Base-by-base conservation (phyloP, 2,329 filamentous ascomycete genomes). In the Penicillium janthinellum region DNA sequence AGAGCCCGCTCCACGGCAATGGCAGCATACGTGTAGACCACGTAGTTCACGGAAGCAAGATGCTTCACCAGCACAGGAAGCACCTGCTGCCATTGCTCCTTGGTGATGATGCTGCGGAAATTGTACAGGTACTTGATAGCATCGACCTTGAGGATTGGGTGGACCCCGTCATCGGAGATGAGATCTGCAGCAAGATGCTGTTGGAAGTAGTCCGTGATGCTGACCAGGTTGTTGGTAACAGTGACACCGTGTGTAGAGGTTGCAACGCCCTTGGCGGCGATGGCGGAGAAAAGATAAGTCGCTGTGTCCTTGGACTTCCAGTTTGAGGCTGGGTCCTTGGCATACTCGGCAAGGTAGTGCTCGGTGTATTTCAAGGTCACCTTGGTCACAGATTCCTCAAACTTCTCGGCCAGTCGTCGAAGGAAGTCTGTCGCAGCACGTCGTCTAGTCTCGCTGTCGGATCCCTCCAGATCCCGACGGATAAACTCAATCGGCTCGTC, bases 401-500 rank as follows among this genome's bases (percentile, higher is more conserved):
- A 98, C 67, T 90, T 92, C 70, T 94, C 90, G 72, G 96, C 89
- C 49, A 99, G 84, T 71, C 92, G 90, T 63, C 91, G 86, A 59
- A 99, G 79, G 79, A 99, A 99, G 75, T 98, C 95, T 0, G 94
- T 98, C 0, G 96, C 93, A 42, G 95, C 94, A 70, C 95, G 86
- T 67, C 95, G 85, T 71, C 95, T 85, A 1, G 95, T 99, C 74
- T 98, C 95, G 56, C 90, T 96, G 76, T 99, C 95, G 1, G 95
- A 97, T 6, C 95, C 95, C 75, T 99, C 95, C 50, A 99, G 82
- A 76, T 99, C 95, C 70, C 92, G 86, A 64, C 95, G 86, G 71
- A 99, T 99, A 73, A 96, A 99, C 76, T 99, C 95, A 66, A 99
- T 99, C 0, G 95, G 95, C 79, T 99, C 96, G 73, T 99, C 96